Evolutionary conservation across 805 yeast genomes (phyloP).

Genomic region (Candida rishiriensis): DNA sequence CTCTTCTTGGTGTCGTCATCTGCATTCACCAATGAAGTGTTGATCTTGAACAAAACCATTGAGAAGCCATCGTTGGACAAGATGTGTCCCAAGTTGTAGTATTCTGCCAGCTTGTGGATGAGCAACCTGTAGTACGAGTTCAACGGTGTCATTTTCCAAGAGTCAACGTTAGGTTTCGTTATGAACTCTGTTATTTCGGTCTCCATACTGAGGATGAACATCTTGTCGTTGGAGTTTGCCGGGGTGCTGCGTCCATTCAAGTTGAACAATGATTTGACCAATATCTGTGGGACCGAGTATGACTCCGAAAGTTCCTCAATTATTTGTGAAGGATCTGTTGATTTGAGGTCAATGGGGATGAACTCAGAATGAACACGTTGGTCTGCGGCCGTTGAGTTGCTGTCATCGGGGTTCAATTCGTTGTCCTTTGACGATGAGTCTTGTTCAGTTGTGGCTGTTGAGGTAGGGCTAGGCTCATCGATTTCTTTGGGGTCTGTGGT

Average conservation of each 20-base stretch:
- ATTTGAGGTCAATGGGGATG: slow-evolving; percentile 14
- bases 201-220: slow-evolving; percentile 47
- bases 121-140: slow-evolving; percentile 67
- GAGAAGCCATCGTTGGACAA: slow-evolving; percentile 48
- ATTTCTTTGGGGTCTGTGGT: too few species aligned
- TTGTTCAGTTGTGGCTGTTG: neutral
- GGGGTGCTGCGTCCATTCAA: slow-evolving; percentile 21
- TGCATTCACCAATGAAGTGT: slow-evolving; percentile 33
- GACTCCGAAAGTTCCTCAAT: slow-evolving; percentile 17
- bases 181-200: slow-evolving; percentile 43
- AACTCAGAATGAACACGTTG: slow-evolving; percentile 6
- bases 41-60: slow-evolving; percentile 35
- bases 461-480: too few species aligned
- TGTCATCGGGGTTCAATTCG: neutral
- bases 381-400: neutral
- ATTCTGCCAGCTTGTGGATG: slow-evolving; percentile 67
- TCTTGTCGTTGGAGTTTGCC: slow-evolving; percentile 34
- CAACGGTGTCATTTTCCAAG: slow-evolving; percentile 46
- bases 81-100: slow-evolving; percentile 57
- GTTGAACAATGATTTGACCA: slow-evolving; percentile 27
- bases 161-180: slow-evolving; percentile 33
- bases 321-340: slow-evolving; percentile 11
- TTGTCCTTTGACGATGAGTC: neutral
- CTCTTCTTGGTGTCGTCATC: slow-evolving; percentile 28
- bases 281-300: slow-evolving; percentile 26